A percentile compares a stretch with the other conserved stretches of the same genome.
Conservation (phyloP, 768 basidiomycete species). For the Termitomyces eurrhizus region DNA sequence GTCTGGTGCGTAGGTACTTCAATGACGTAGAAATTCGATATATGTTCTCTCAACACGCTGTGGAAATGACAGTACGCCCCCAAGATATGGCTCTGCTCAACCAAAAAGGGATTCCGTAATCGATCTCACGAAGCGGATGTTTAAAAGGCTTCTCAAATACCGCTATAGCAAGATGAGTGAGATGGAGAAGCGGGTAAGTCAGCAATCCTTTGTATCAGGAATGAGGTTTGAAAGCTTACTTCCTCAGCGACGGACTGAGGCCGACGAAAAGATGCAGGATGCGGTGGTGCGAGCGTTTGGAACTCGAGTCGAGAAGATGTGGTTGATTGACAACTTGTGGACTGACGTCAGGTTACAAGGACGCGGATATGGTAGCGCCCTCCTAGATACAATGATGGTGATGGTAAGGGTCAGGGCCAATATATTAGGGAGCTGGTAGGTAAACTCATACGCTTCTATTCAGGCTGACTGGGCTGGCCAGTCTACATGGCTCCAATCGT, state of each 20-base stretch:
- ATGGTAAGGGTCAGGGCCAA: slow-evolving; percentile 15
- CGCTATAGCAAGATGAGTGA: slow-evolving; percentile 3
- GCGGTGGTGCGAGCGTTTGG: slow-evolving; percentile 20
- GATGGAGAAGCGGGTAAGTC: slow-evolving; percentile 5
- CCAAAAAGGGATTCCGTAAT: background rate
- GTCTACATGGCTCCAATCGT: slow-evolving; percentile 27
- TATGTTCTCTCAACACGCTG: background rate
- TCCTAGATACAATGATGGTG: slow-evolving; percentile 22
- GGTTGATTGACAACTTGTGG: slow-evolving; percentile 24
- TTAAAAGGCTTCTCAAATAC: background rate
- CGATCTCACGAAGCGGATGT: background rate
- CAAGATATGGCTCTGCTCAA: background rate
- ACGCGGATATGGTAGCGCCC: slow-evolving; percentile 26
- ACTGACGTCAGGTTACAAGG: slow-evolving; percentile 25
- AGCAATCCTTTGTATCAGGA: background rate
- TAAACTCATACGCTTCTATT: background rate
- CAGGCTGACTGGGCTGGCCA: slow-evolving; percentile 26
- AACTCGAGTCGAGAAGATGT: slow-evolving; percentile 24
- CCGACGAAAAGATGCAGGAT: slow-evolving; percentile 18
- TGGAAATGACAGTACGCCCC: background rate
- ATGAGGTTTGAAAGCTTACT: background rate
- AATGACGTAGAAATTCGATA: background rate
- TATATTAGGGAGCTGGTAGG: background rate
- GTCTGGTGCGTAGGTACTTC: slow-evolving; percentile 17
- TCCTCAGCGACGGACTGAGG: slow-evolving; percentile 18